These are phyloP conservation scores for Alloteropsis angusta DNA, from an alignment of 202 grass and related monocot species.

Conservation along the genomic window DNA sequence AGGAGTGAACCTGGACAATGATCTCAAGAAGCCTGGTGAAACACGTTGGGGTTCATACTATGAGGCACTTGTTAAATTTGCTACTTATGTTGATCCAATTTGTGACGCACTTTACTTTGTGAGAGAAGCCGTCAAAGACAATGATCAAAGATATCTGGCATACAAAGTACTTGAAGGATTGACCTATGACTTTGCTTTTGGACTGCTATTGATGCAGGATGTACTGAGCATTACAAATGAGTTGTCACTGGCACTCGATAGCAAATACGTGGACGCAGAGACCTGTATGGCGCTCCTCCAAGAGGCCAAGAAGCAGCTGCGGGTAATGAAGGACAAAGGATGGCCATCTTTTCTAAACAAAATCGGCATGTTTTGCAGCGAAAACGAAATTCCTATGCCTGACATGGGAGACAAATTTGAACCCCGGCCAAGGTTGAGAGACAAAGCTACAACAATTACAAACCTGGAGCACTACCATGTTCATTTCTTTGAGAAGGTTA, in stretches of 20 bases:
- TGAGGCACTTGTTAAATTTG: slow-evolving; percentile 9
- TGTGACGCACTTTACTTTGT: slow-evolving; percentile 14
- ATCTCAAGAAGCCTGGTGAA: slow-evolving; percentile 28
- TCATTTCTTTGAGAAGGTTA: slow-evolving; percentile 19
- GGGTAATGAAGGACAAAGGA: slow-evolving; percentile 15
- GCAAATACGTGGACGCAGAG: not conserved
- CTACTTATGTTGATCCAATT: not conserved
- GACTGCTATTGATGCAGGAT: slow-evolving; percentile 26
- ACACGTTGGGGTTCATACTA: slow-evolving; percentile 29
- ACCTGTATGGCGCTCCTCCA: slow-evolving; percentile 12
- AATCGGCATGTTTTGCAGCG: not conserved
- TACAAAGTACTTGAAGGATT: not conserved
- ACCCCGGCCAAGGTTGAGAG: not conserved
- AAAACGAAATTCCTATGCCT: not conserved
- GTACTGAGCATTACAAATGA: slow-evolving; percentile 21
- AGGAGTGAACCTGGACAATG: slow-evolving; percentile 8
- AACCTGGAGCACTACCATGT: slow-evolving; percentile 19
- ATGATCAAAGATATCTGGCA: not conserved
- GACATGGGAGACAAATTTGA: not conserved
- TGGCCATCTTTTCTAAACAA: slow-evolving; percentile 24
- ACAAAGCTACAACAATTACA: not conserved
- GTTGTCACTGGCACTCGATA: slow-evolving; percentile 22
- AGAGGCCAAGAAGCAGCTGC: slow-evolving; percentile 3
- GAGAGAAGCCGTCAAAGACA: not conserved
- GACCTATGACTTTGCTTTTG: slow-evolving; percentile 10